Base-by-base conservation (phyloP, 2,329 filamentous ascomycete species). In the Westerdykella ornata region DNA sequence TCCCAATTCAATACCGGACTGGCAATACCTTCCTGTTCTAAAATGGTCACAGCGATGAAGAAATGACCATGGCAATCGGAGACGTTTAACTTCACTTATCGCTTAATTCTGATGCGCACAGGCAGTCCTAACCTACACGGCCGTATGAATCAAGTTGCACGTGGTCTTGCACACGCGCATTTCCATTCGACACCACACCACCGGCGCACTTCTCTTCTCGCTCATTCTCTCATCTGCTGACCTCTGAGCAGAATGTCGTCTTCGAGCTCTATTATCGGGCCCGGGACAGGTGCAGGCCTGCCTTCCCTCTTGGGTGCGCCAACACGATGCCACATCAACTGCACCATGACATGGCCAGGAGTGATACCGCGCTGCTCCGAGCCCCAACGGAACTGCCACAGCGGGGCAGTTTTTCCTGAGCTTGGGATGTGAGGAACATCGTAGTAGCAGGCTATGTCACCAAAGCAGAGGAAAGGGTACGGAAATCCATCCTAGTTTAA, bases 331-430 rank as follows among this genome's bases (percentile, higher is more conserved):
- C 61, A 65, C 45, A 62, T 19, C 35, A 65, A 38, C 39, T 57
- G 52, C 22, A 63, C 16, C 48, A 52, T 45, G 0, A 62, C 37
- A 33, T 65, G 61, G 0, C 61, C 60, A 1, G 59, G 59, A 4
- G 61, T 63, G 44, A 65, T 63, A 8, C 53, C 61, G 28, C 48
- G 34, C 37, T 65, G 61, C 34, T 53, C 45, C 1, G 59, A 59
- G 5, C 61, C 60, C 58, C 58, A 65, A 13, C 49, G 54, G 26
- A 44, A 64, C 33, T 56, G 59, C 61, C 61, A 64, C 1, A 64
- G 37, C 1, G 53, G 41, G 3, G 54, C 38, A 7, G 33, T 40
- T 14, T 60, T 54, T 11, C 46, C 44, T 11, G 17, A 13, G 4
- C 28, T 17, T 5, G 60, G 60, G 1, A 44, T 33, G n/a, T 38